Evolutionary conservation across 495 filamentous ascomycete species (phyloP), one percentile per base, ranked within the genome.

Genomic region (Penicillium coprophilum): DNA sequence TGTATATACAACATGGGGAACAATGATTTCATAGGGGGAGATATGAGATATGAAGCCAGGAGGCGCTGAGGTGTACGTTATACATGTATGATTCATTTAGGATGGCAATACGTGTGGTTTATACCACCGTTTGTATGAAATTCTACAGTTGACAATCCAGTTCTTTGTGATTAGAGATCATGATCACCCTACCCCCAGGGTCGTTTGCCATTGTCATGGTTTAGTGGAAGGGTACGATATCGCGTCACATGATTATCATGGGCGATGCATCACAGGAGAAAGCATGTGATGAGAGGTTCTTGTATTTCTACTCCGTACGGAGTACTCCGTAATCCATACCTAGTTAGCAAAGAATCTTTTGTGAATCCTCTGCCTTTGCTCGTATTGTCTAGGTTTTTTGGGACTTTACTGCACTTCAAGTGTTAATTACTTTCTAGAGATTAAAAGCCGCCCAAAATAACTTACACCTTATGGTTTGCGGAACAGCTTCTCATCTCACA

Each of bases 91-190:
- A n/a, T 53, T 24, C 13, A 53, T 53, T 17, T 40, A 40, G 20
- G 20, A 15, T 46, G 32, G 38, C 24, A 21, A 39, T 41, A 58
- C 24, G 32, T n/a, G 19, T 41, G 21, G 13, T 24, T 40, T 15
- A 15, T 6, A 28, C 4, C 9, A 34, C 36, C 10, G 27, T 51
- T 27, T 8, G 28, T 13, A 2, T 50, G 20, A 20, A 46, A 46
- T 36, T 45, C 34, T 30, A 9, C 41, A 45, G 21, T 49, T 61
- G 46, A 53, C 36, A 60, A 28, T 40, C 23, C 17, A n/a, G 44
- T 36, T 47, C 54, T 34, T 50, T 27, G 34, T 48, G 23, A 15
- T 50, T 28, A 48, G 56, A 60, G 48, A 60, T 56, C 53, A 60
- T 56, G 56, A 60, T 60, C 53, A 60, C 47, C 46, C 40, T 52